Percentiles rank a stretch among this genome's conserved stretches.
Evolutionary conservation across 148 eudicot genomes (phyloP).

Genomic region (Fallopia convolvulus): DNA sequence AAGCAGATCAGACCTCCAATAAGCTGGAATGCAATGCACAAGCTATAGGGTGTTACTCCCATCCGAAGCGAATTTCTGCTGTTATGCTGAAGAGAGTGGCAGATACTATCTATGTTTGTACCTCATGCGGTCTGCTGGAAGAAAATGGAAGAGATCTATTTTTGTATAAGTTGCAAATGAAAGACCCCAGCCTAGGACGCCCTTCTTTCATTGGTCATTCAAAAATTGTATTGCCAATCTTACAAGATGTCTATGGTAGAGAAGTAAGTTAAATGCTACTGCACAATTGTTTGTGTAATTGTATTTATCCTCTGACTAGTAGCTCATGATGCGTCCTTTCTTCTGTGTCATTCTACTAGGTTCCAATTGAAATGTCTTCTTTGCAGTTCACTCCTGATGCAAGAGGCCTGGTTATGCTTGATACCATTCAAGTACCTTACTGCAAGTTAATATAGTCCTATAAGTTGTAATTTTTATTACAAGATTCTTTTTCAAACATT

Average conservation of each 20-base stretch:
- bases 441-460: conserved; percentile 48
- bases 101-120: conserved; percentile 48
- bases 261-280: conserved; percentile 42
- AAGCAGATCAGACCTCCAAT: conserved; percentile 18
- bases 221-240: conserved; percentile 38
- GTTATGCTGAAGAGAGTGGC: conserved; percentile 44
- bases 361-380: conserved; percentile 44
- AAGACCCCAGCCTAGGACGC: conserved; percentile 36
- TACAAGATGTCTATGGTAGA: conserved; percentile 46
- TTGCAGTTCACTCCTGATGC: conserved; percentile 79
- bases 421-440: conserved; percentile 56
- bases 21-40: conserved; percentile 22
- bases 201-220: conserved; percentile 72
- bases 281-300: not conserved
- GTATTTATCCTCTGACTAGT: not conserved
- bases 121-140: conserved; percentile 45
- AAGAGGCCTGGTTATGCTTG: conserved; percentile 46
- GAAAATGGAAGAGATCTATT: conserved; percentile 46
- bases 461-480: not conserved
- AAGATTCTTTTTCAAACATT: not conserved
- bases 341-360: conserved; percentile 35
- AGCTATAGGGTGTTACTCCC: conserved; percentile 58
- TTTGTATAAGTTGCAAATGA: conserved; percentile 39
- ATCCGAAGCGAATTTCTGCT: conserved; percentile 52
- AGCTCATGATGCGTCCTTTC: not conserved